Conservation (phyloP, 2,329 filamentous ascomycete genomes). For the Mycosphaerella sp. region DNA sequence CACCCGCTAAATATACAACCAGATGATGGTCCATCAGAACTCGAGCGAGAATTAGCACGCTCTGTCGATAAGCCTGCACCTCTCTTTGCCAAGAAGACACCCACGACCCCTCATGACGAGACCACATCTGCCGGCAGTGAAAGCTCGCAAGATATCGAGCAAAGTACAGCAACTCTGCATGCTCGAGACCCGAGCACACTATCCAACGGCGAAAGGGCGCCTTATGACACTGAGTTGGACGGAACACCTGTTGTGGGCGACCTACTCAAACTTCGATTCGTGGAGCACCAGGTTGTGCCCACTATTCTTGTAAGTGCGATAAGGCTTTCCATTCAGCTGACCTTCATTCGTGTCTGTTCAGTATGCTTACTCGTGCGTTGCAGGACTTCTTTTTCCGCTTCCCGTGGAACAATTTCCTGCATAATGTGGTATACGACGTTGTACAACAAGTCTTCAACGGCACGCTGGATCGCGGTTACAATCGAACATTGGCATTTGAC, state of each 20-base stretch:
- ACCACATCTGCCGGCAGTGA: constrained; percentile 8
- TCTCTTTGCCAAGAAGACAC: constrained; percentile 47
- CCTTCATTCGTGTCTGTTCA: neutral
- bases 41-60: constrained; percentile 37
- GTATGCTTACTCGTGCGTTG: constrained; percentile 7
- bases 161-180: constrained; percentile 32
- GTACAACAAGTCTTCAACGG: constrained; percentile 99
- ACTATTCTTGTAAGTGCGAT: constrained; percentile 72
- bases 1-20: constrained; percentile 29
- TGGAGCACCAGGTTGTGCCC: constrained; percentile 87
- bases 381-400: constrained; percentile 98
- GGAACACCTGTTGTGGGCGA: constrained; percentile 83
- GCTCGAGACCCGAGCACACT: constrained; percentile 19
- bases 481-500: constrained; percentile 80
- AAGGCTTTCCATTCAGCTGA: neutral
- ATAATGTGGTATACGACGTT: constrained; percentile 98
- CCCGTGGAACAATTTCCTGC: constrained; percentile 98
- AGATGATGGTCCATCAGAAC: constrained; percentile 31
- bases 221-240: constrained; percentile 53
- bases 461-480: constrained; percentile 92
- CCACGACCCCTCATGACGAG: constrained; percentile 11
- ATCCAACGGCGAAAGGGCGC: constrained; percentile 27
- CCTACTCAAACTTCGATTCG: constrained; percentile 91
- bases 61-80: constrained; percentile 64
- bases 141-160: constrained; percentile 24